A percentile compares a stretch with the other conserved stretches of the same genome.
phyloP scores from a whole-genome alignment of 176 grass and related monocot species.

The Thinopyrum elongatum region DNA sequence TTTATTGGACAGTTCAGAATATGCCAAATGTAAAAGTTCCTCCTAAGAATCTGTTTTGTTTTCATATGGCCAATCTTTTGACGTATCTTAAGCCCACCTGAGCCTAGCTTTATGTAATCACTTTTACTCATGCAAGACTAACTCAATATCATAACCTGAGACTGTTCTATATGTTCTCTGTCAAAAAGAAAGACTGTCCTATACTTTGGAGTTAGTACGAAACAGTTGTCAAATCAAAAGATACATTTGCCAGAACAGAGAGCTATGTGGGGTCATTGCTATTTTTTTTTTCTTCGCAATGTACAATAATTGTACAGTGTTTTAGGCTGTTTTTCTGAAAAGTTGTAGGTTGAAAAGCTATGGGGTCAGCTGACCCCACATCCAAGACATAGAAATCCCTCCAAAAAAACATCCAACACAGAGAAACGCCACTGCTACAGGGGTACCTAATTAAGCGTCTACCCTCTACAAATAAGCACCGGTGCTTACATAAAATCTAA shows the following conservation, averaged over 20 bases:
- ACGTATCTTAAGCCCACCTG: not conserved
- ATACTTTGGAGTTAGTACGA: not conserved
- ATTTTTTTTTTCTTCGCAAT: too few relatives aligned
- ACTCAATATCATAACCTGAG: not conserved
- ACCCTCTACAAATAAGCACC: too few relatives aligned
- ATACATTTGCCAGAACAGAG: not conserved
- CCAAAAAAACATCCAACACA: too few relatives aligned
- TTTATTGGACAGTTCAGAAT: not conserved
- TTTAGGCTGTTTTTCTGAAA: too few relatives aligned
- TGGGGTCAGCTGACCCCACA: too few relatives aligned
- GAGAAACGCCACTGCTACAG: too few relatives aligned
- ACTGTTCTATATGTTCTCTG: not conserved
- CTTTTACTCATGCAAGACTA: not conserved
- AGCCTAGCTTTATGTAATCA: not conserved
- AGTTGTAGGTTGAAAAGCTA: too few relatives aligned
- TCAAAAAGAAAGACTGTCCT: not conserved
- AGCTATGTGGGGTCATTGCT: too few relatives aligned
- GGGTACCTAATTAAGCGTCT: too few relatives aligned
- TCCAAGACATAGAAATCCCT: too few relatives aligned
- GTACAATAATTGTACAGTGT: too few relatives aligned
- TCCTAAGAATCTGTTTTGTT: slow-evolving; percentile 2
- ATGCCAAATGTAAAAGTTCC: not conserved
- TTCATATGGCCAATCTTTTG: not conserved
- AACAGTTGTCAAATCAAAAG: not conserved
- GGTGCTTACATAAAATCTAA: too few relatives aligned